Evolutionary conservation across 495 filamentous ascomycete genomes (phyloP).

Genomic region (Sordaria brevicollis): DNA sequence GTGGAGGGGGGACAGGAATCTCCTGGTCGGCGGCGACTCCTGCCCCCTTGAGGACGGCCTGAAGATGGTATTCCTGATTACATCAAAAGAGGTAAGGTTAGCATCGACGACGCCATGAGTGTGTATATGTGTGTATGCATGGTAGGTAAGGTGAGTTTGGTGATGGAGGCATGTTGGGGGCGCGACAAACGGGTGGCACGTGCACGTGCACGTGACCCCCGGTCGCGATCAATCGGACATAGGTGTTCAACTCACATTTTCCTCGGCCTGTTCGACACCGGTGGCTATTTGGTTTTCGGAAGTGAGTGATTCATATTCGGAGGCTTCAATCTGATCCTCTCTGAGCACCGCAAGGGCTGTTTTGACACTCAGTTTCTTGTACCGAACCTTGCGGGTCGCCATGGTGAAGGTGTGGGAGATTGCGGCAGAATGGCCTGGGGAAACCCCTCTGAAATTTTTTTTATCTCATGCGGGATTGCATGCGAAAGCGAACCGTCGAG

Average conservation of each 20-base stretch:
- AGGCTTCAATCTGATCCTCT: slow-evolving; percentile 82
- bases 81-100: slow-evolving; percentile 24
- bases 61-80: slow-evolving; percentile 91
- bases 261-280: slow-evolving; percentile 91
- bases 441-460: slow-evolving; percentile 36
- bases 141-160: slow-evolving; percentile 20
- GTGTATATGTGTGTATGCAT: not conserved
- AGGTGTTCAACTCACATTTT: slow-evolving; percentile 69
- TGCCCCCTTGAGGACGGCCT: slow-evolving; percentile 77
- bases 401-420: slow-evolving; percentile 41
- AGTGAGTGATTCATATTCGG: slow-evolving; percentile 45
- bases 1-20: slow-evolving; percentile 74
- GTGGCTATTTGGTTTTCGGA: slow-evolving; percentile 70
- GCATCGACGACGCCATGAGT: not conserved
- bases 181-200: slow-evolving; percentile 34
- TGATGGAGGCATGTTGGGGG: slow-evolving; percentile 14
- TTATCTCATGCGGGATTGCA: slow-evolving; percentile 40
- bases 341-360: slow-evolving; percentile 74
- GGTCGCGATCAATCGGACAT: slow-evolving; percentile 28
- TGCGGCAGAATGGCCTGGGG: slow-evolving; percentile 32
- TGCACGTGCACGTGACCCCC: slow-evolving; percentile 38
- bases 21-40: slow-evolving; percentile 59
- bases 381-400: slow-evolving; percentile 63
- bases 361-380: slow-evolving; percentile 86
- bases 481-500: slow-evolving; percentile 44